A percentile compares a stretch with the other conserved stretches of the same genome.
These are phyloP conservation scores for Pascua sp. DNA, from an alignment of 1,284 basidiomycete species.

Conservation along the genomic window DNA sequence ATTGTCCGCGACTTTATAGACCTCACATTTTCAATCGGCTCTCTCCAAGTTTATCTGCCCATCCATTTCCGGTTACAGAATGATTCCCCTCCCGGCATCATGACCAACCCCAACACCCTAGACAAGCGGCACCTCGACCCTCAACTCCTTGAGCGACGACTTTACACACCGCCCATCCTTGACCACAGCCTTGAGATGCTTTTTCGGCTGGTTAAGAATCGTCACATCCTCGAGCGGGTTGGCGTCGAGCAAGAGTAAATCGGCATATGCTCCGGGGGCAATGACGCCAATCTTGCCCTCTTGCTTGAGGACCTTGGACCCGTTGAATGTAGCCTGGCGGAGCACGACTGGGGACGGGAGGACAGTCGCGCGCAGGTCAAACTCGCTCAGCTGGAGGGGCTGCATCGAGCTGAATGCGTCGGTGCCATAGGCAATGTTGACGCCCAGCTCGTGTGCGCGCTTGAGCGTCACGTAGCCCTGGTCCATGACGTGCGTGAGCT, in stretches of 20 bases:
- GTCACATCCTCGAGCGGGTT: slow-evolving; percentile 55
- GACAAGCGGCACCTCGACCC: slow-evolving; percentile 28
- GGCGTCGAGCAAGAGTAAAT: slow-evolving; percentile 51
- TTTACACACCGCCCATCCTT: slow-evolving; percentile 34
- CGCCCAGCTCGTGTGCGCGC: slow-evolving; percentile 28
- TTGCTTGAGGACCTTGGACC: slow-evolving; percentile 47
- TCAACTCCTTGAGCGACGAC: slow-evolving; percentile 17
- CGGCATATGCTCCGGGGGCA: slow-evolving; percentile 49
- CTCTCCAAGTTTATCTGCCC: neutral
- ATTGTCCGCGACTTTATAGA: too few species aligned
- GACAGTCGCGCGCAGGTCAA: slow-evolving; percentile 50
- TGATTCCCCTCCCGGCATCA: too few species aligned
- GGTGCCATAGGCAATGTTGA: slow-evolving; percentile 31
- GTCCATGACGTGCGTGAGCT: slow-evolving; percentile 22
- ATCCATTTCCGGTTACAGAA: neutral
- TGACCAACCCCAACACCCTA: neutral
- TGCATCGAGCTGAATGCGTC: slow-evolving; percentile 30
- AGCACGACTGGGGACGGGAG: slow-evolving; percentile 49
- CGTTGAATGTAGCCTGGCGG: slow-evolving; percentile 54
- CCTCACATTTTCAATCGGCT: too few species aligned
- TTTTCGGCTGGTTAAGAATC: slow-evolving; percentile 51
- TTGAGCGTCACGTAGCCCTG: slow-evolving; percentile 26
- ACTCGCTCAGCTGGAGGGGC: slow-evolving; percentile 35
- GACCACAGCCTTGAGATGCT: slow-evolving; percentile 29
- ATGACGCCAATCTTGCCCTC: slow-evolving; percentile 49